phyloP scores from a whole-genome alignment of 1,284 basidiomycete genomes.

The Vanrija humicola region DNA sequence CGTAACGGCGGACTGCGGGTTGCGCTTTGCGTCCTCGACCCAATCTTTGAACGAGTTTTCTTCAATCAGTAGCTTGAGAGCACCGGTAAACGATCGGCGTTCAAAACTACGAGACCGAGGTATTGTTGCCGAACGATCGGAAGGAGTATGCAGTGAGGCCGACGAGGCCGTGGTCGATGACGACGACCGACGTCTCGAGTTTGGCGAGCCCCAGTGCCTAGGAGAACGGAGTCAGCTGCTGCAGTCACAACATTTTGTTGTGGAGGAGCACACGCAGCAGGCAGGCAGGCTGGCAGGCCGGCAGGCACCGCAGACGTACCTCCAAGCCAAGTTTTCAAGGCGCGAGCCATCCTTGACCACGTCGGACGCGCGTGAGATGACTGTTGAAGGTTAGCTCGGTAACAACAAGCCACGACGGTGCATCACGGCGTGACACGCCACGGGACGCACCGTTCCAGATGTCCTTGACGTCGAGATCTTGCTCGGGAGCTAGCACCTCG shows the following conservation, averaged over 20 bases:
- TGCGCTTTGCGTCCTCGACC: conserved; percentile 40
- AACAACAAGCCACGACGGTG: no score
- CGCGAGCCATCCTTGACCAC: conserved; percentile 45
- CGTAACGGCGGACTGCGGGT: conserved; percentile 1
- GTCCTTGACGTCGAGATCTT: no score
- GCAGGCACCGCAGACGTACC: conserved; percentile 20
- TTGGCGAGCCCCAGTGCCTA: conserved; percentile 32
- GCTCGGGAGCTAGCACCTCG: background rate
- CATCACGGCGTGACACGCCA: background rate
- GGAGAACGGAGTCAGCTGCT: conserved; percentile 1
- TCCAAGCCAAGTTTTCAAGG: conserved; percentile 45
- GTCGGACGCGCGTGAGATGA: conserved; percentile 41
- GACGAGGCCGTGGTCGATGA: conserved; percentile 24
- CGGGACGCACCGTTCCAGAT: background rate
- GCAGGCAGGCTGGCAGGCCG: no score
- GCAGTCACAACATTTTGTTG: background rate
- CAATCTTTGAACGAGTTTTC: conserved; percentile 42
- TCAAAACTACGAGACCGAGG: conserved; percentile 21
- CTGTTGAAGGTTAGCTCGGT: conserved; percentile 13
- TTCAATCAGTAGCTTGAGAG: conserved; percentile 37
- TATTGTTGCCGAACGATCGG: conserved; percentile 12
- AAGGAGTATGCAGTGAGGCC: conserved; percentile 28
- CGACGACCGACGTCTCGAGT: conserved; percentile 22
- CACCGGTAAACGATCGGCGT: conserved; percentile 33
- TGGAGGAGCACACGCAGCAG: background rate